Base-by-base conservation (phyloP, 2,329 filamentous ascomycete species). In the Aspergillus persii region DNA sequence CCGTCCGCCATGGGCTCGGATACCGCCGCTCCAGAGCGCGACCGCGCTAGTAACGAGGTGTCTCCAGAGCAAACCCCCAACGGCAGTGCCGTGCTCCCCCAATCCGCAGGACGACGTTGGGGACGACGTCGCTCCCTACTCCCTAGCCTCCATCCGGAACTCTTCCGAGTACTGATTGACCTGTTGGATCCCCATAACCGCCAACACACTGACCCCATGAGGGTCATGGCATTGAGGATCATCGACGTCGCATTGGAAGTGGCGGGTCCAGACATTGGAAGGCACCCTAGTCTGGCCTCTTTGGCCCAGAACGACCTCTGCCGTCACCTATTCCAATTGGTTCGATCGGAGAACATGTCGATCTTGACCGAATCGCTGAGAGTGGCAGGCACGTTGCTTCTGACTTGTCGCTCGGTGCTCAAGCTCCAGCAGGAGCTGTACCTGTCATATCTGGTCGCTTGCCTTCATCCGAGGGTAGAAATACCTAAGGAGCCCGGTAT, bases 351-450 rank as follows among this genome's bases (percentile, higher is more conserved):
- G 68, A 98, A 96, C 69, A 95, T 98, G 85, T 89, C 91, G 9
- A 92, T 99, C 58, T 80, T 99, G 15, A 92, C 96, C 71, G 93
- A 96, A 73, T 96, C 95, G 2, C 80, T 99, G 23, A 89, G 94
- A 61, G 95, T 99, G 54, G 90, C 94, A 1, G 92, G 92, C 15
- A 99, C 95, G 4, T 79, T 99, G 29, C 80, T 99, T 33, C 90
- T 93, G 30, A 98, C 95, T 0, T 98, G 95, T 70, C 86, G 95
- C 62, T 87, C 87, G 31, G 91, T 97, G 12, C 82, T 99, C 48
- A 98, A 98, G 78, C 81, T 99, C 47, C 95, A 99, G 72, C 95
- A 99, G 77, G 95, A 99, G 77, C 83, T 99, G 0, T 99, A 96
- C 71, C 79, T 99, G 39, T 96, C 93, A 0, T 99, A 99, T 71